These are phyloP conservation scores for Aspergillus quadrilineatus DNA, from an alignment of 2,329 filamentous ascomycete species.

Conservation along the genomic window DNA sequence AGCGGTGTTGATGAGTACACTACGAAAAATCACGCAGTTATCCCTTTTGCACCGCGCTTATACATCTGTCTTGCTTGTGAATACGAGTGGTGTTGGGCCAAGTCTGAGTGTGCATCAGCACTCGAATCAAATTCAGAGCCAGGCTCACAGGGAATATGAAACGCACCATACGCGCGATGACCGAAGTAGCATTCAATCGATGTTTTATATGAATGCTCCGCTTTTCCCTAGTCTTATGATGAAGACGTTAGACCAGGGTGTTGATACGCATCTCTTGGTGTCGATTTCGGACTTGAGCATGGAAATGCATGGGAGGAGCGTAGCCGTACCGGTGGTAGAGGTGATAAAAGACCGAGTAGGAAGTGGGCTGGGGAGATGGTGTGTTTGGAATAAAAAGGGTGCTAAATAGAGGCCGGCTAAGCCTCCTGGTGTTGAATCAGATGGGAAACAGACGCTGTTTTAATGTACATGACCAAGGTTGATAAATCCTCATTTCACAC, in stretches of 20 bases:
- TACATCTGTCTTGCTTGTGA: slow-evolving; percentile 39
- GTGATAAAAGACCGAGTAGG: slow-evolving; percentile 43
- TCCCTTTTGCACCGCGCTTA: slow-evolving; percentile 29
- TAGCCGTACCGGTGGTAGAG: slow-evolving; percentile 30
- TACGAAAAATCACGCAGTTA: slow-evolving; percentile 36
- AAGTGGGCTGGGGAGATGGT: slow-evolving; percentile 38
- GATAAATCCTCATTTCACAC: no score
- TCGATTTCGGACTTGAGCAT: slow-evolving; percentile 22
- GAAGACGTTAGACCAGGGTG: slow-evolving; percentile 39
- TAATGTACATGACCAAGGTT: no score
- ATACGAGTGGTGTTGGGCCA: slow-evolving; percentile 34
- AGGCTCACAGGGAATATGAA: neutral
- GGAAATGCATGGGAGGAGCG: slow-evolving; percentile 10
- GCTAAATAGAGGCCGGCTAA: no score
- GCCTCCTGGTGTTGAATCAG: no score
- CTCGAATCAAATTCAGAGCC: neutral
- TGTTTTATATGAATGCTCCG: slow-evolving; percentile 24
- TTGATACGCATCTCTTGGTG: slow-evolving; percentile 41
- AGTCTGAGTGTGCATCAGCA: neutral
- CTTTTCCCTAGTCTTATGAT: slow-evolving; percentile 34
- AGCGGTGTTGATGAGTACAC: slow-evolving; percentile 31
- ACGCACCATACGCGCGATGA: slow-evolving; percentile 9
- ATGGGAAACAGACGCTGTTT: no score
- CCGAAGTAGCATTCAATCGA: slow-evolving; percentile 26
- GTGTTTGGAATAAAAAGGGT: slow-evolving; percentile 25